These are phyloP conservation scores for Pyricularia sp. DNA, from an alignment of 2,329 filamentous ascomycete genomes.

Conservation along the genomic window DNA sequence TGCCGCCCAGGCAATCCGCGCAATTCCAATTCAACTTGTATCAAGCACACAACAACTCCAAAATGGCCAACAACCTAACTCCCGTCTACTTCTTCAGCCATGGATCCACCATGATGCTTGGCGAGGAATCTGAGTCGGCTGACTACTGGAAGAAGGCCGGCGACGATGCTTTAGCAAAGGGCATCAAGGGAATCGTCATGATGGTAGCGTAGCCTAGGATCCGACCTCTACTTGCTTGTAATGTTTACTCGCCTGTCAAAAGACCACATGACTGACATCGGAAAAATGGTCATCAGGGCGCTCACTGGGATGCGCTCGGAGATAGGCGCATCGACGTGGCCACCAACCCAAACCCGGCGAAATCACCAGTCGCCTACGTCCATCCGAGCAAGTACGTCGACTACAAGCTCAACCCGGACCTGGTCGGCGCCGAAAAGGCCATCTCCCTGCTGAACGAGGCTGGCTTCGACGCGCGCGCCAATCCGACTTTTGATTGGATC, in stretches of 20 bases:
- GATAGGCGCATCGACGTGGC: conserved; percentile 43
- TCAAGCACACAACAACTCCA: not conserved
- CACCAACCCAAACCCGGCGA: conserved; percentile 44
- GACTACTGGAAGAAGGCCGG: conserved; percentile 54
- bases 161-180: conserved; percentile 44
- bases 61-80: conserved; percentile 17
- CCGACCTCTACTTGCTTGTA: conserved; percentile 5
- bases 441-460: conserved; percentile 33
- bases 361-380: conserved; percentile 54
- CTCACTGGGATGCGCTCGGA: conserved; percentile 49
- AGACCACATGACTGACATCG: not conserved
- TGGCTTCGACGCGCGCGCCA: conserved; percentile 40
- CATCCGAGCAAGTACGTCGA: conserved; percentile 50
- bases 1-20: not conserved
- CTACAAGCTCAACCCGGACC: conserved; percentile 49
- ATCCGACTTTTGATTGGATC: conserved; percentile 54
- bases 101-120: conserved; percentile 61
- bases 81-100: conserved; percentile 58
- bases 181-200: conserved; percentile 50
- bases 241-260: not conserved
- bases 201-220: conserved; percentile 33
- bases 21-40: not conserved
- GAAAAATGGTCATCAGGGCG: conserved; percentile 29
- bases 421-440: conserved; percentile 35
- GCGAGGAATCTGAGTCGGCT: conserved; percentile 47